phyloP scores from a whole-genome alignment of 2,329 filamentous ascomycete genomes.

The Aspergillus amoenus region DNA sequence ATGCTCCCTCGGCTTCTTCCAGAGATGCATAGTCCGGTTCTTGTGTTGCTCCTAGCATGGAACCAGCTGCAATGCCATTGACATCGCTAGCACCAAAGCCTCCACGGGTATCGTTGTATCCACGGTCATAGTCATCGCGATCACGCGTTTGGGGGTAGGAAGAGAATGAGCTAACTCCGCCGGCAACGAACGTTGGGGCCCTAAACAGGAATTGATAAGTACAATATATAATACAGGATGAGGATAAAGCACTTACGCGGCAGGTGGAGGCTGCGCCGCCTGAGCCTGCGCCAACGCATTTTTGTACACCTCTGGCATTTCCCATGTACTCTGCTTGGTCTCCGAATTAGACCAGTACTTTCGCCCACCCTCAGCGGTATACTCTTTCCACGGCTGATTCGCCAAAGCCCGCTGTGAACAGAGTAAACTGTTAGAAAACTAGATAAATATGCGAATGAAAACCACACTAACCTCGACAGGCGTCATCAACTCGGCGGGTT shows the following conservation, averaged over 20 bases:
- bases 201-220: conserved; percentile 44
- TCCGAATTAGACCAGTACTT: conserved; percentile 96
- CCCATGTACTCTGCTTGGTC: conserved; percentile 90
- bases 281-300: conserved; percentile 67
- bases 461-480: conserved; percentile 66
- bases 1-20: conserved; percentile 90
- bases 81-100: conserved; percentile 45
- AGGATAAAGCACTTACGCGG: conserved; percentile 42
- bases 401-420: conserved; percentile 68
- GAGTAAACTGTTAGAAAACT: background rate
- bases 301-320: conserved; percentile 83
- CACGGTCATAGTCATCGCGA: conserved; percentile 49
- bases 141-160: conserved; percentile 46
- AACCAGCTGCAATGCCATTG: conserved; percentile 40
- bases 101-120: conserved; percentile 47
- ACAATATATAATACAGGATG: background rate
- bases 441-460: conserved; percentile 7
- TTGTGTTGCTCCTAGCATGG: conserved; percentile 40
- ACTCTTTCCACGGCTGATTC: conserved; percentile 89
- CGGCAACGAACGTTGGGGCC: conserved; percentile 59
- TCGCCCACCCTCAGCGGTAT: conserved; percentile 78
- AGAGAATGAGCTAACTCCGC: conserved; percentile 49
- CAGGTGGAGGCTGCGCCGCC: conserved; percentile 43
- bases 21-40: conserved; percentile 76
- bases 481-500: conserved; percentile 86